These are phyloP conservation scores for Celoporthe dispersa DNA, from an alignment of 2,329 filamentous ascomycete genomes.

Conservation along the genomic window DNA sequence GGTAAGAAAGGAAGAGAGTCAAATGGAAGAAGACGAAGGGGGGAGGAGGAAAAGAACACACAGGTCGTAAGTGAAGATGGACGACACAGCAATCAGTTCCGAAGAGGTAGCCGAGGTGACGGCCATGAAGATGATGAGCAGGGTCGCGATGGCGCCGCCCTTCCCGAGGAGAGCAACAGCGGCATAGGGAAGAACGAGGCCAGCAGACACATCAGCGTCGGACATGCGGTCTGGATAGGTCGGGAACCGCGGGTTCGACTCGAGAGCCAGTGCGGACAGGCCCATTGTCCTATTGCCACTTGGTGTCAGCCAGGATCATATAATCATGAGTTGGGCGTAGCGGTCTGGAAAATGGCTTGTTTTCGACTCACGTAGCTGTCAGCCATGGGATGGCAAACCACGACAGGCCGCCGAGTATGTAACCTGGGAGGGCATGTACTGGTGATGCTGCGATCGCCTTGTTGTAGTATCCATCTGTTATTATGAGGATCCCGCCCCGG, in stretches of 20 bases:
- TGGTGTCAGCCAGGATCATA: not conserved
- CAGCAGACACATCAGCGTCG: slow-evolving; percentile 76
- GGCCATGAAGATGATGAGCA: slow-evolving; percentile 87
- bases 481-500: slow-evolving; percentile 40
- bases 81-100: slow-evolving; percentile 84
- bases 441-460: slow-evolving; percentile 90
- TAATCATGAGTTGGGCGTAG: not conserved
- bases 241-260: slow-evolving; percentile 73
- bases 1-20: not conserved
- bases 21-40: not conserved
- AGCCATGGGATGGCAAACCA: slow-evolving; percentile 97
- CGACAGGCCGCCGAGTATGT: slow-evolving; percentile 81
- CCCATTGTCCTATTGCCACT: slow-evolving; percentile 67
- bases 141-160: slow-evolving; percentile 77
- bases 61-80: slow-evolving; percentile 86
- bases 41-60: not conserved
- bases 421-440: slow-evolving; percentile 84
- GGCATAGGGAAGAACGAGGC: slow-evolving; percentile 83
- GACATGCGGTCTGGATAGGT: slow-evolving; percentile 75
- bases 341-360: too few relatives aligned
- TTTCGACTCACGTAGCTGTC: slow-evolving; percentile 68
- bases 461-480: slow-evolving; percentile 77
- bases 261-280: slow-evolving; percentile 77
- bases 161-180: slow-evolving; percentile 82
- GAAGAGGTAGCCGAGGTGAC: slow-evolving; percentile 84